Conservation (phyloP, 1,284 basidiomycete genomes). For the Sanguinoderma infundibulare region DNA sequence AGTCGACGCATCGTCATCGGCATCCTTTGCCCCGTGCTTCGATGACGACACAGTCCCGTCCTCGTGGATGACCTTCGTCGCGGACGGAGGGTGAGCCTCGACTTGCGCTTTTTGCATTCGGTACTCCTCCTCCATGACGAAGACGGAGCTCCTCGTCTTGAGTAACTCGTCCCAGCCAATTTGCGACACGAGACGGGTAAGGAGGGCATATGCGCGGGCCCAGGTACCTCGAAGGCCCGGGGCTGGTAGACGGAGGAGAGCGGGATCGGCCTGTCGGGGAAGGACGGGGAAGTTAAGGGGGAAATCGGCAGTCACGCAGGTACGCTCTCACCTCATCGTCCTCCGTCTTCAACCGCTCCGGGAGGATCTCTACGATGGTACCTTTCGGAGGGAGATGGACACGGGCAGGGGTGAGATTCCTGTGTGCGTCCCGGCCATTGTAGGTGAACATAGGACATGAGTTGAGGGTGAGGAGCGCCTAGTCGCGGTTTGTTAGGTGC, state of each 20-base stretch:
- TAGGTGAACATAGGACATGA: conserved; percentile 99
- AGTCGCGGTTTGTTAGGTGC: not conserved
- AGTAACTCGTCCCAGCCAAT: conserved; percentile 99
- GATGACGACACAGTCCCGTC: conserved; percentile 23
- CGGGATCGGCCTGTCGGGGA: conserved; percentile 78
- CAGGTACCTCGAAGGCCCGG: conserved; percentile 96
- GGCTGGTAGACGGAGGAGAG: conserved; percentile 90
- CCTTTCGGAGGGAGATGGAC: conserved; percentile 89
- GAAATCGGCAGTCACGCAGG: not conserved
- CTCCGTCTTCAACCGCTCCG: conserved; percentile 71
- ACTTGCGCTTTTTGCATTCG: conserved; percentile 82
- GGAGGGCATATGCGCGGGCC: conserved; percentile 90
- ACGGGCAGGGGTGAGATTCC: conserved; percentile 81
- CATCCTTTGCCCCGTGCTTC: conserved; percentile 18
- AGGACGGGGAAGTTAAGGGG: conserved; percentile 1
- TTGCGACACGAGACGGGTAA: conserved; percentile 88
- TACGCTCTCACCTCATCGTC: conserved; percentile 75
- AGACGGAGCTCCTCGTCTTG: conserved; percentile 91
- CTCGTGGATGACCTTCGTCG: conserved; percentile 23
- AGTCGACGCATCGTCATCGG: conserved; percentile 74
- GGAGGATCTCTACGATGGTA: conserved; percentile 83
- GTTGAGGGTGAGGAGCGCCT: conserved; percentile 93
- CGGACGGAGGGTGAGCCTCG: conserved; percentile 48
- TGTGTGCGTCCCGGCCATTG: conserved; percentile 94
- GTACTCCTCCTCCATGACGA: conserved; percentile 99